Conservation (phyloP, 2,329 filamentous ascomycete genomes). For the Cladophialophora carrionii region DNA sequence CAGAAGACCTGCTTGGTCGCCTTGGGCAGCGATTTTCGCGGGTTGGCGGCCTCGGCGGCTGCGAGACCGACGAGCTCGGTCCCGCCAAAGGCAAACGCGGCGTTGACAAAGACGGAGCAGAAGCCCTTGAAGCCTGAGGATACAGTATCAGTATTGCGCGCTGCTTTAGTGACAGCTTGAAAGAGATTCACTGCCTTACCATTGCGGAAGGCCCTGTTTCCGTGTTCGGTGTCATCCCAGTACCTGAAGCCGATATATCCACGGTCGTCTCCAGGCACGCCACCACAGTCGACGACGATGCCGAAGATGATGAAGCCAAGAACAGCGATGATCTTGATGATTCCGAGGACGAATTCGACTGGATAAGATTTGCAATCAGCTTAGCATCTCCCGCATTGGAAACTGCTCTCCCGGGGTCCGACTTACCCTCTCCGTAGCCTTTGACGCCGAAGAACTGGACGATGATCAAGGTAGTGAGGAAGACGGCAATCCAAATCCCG, state of each 20-base stretch:
- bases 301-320: constrained; percentile 88
- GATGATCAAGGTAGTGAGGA: constrained; percentile 71
- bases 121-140: constrained; percentile 61
- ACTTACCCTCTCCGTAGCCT: constrained; percentile 71
- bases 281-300: constrained; percentile 82
- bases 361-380: neutral
- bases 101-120: constrained; percentile 66
- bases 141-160: neutral
- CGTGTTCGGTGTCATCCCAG: constrained; percentile 61
- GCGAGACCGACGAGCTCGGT: constrained; percentile 66
- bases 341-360: constrained; percentile 82
- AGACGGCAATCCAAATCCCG: constrained; percentile 80
- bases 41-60: constrained; percentile 62
- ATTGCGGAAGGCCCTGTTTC: constrained; percentile 61
- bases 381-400: neutral
- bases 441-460: constrained; percentile 90
- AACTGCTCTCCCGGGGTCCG: neutral
- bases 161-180: neutral
- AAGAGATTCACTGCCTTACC: constrained; percentile 49
- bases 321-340: constrained; percentile 82
- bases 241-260: constrained; percentile 79
- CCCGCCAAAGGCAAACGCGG: constrained; percentile 65
- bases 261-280: constrained; percentile 61
- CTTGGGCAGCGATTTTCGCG: constrained; percentile 72
- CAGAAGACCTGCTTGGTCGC: constrained; percentile 92